Percentiles rank a stretch among this genome's conserved stretches.
These are phyloP conservation scores for Incumbomyces lentus DNA, from an alignment of 2,329 filamentous ascomycete species.

Conservation along the genomic window DNA sequence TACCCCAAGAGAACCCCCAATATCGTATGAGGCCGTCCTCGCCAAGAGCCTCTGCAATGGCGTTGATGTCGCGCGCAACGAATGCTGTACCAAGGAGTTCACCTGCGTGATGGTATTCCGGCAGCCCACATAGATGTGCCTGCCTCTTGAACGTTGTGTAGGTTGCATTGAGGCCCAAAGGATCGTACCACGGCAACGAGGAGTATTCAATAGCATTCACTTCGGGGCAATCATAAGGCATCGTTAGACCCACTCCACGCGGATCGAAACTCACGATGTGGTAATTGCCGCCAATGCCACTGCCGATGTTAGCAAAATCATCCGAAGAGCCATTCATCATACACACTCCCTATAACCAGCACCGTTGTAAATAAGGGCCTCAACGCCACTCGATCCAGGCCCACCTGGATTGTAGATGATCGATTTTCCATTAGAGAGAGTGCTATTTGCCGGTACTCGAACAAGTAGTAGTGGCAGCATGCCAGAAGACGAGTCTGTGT, in stretches of 20 bases:
- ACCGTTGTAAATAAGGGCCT: neutral
- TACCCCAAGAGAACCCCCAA: constrained; percentile 23
- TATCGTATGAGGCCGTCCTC: constrained; percentile 30
- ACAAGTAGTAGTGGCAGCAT: constrained; percentile 16
- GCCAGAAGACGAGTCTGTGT: constrained; percentile 13
- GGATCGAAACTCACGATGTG: constrained; percentile 26
- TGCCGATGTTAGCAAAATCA: neutral
- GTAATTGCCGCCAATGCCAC: constrained; percentile 10
- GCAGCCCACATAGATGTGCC: neutral
- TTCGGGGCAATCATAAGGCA: constrained; percentile 7
- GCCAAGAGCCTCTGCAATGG: constrained; percentile 33
- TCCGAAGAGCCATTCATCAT: neutral
- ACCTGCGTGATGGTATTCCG: constrained; percentile 3
- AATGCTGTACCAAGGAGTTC: constrained; percentile 31
- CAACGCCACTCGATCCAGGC: constrained; percentile 5
- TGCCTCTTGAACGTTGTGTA: neutral
- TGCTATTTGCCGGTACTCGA: constrained; percentile 14
- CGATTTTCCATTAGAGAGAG: constrained; percentile 9
- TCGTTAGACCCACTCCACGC: constrained; percentile 21
- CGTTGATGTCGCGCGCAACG: constrained; percentile 35
- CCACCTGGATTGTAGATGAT: constrained; percentile 16
- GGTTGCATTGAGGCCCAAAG: neutral
- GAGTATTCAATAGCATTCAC: neutral
- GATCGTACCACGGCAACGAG: neutral
- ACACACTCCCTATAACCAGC: neutral